Evolutionary conservation across 768 basidiomycete genomes (phyloP).

Genomic region (Crepidotus variabilis): DNA sequence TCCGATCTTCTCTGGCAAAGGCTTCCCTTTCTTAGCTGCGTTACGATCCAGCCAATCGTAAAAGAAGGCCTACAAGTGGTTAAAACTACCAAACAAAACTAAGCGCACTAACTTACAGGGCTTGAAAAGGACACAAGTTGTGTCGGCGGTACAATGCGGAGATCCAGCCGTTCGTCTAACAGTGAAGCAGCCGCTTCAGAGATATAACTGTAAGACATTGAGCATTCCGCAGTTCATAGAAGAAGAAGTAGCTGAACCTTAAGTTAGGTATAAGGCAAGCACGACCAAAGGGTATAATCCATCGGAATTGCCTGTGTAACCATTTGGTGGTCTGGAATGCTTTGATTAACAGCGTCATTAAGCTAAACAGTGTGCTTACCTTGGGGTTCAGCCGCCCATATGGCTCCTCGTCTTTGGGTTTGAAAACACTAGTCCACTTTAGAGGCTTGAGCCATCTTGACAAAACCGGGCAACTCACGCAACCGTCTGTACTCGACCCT

Average conservation of each 20-base stretch:
- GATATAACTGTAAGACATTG: slow-evolving; percentile 58
- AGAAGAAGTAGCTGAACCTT: slow-evolving; percentile 42
- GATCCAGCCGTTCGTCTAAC: slow-evolving; percentile 66
- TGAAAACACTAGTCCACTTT: slow-evolving; percentile 63
- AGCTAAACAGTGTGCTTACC: slow-evolving; percentile 27
- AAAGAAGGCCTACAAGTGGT: slow-evolving; percentile 66
- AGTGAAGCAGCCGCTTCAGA: slow-evolving; percentile 88
- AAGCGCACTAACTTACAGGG: slow-evolving; percentile 39
- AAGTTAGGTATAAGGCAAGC: slow-evolving; percentile 88
- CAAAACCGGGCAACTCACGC: slow-evolving; percentile 49
- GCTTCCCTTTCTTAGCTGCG: slow-evolving; percentile 79
- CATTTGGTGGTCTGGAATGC: slow-evolving; percentile 74
- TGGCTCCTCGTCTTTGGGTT: slow-evolving; percentile 89
- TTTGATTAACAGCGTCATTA: background rate
- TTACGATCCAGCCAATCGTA: slow-evolving; percentile 89
- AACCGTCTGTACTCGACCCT: slow-evolving; percentile 73
- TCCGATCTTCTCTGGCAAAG: slow-evolving; percentile 83
- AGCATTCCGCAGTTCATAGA: background rate
- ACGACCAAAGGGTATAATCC: slow-evolving; percentile 88
- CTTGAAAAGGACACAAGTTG: slow-evolving; percentile 81
- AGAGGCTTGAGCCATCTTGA: background rate
- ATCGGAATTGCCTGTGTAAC: slow-evolving; percentile 84
- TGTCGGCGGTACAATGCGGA: slow-evolving; percentile 84
- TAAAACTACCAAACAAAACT: background rate
- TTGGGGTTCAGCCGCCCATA: slow-evolving; percentile 89